Conservation (phyloP, 2,329 filamentous ascomycete genomes). For the Didymellaceae sp. region DNA sequence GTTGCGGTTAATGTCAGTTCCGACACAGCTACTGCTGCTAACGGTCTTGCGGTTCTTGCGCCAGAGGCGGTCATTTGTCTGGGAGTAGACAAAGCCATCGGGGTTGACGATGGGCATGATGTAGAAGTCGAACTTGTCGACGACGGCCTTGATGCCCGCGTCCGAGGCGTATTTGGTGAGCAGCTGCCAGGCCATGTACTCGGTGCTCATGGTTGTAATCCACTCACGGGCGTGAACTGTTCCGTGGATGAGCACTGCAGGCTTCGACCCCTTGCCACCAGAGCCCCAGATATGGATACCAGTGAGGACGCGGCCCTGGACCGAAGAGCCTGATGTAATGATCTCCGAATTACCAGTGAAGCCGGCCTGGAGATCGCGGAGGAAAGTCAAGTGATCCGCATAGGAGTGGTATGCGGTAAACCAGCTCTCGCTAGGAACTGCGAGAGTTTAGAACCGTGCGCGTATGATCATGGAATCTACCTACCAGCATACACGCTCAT, state of each 20-base stretch:
- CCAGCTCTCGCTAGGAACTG: conserved; percentile 44
- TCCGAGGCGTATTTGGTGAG: conserved; percentile 45
- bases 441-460: conserved; percentile 3
- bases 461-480: not conserved
- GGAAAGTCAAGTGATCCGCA: conserved; percentile 43
- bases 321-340: conserved; percentile 41
- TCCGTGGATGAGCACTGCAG: conserved; percentile 44
- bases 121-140: conserved; percentile 48
- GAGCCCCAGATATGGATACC: conserved; percentile 50
- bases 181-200: conserved; percentile 39
- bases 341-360: conserved; percentile 44
- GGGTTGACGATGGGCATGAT: conserved; percentile 35
- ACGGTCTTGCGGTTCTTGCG: conserved; percentile 49
- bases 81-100: conserved; percentile 47
- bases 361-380: conserved; percentile 42
- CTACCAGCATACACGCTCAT: conserved; percentile 38
- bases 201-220: conserved; percentile 43
- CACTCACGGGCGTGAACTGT: conserved; percentile 48
- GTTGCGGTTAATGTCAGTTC: conserved; percentile 50
- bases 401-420: conserved; percentile 48
- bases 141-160: conserved; percentile 40
- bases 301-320: conserved; percentile 41
- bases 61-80: conserved; percentile 50
- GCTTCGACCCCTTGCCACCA: conserved; percentile 46
- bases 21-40: conserved; percentile 40